Evolutionary conservation across 2,329 filamentous ascomycete genomes (phyloP).

Genomic region (Epicoccum sorghinum): DNA sequence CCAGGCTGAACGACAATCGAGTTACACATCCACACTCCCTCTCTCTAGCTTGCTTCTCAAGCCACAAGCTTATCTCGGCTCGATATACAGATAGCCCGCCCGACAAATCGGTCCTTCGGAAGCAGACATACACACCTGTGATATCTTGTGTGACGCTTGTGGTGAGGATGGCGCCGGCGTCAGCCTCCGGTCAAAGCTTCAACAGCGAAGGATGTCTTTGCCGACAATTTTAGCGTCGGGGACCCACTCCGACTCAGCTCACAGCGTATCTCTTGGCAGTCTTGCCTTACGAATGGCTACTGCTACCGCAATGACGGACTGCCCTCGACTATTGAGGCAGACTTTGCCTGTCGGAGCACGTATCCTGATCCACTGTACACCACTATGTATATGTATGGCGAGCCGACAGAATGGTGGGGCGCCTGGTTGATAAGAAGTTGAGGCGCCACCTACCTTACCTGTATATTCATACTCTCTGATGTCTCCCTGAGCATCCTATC

Average conservation of each 20-base stretch:
- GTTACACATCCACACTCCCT: neutral
- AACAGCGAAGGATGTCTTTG: too few relatives aligned
- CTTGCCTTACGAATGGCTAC: neutral
- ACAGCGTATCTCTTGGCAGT: neutral
- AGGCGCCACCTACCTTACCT: neutral
- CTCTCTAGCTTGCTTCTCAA: neutral
- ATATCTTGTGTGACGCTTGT: neutral
- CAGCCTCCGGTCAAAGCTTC: too few relatives aligned
- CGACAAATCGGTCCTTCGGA: neutral
- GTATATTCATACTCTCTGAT: neutral
- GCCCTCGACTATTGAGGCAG: neutral
- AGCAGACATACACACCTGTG: neutral
- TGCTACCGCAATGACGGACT: neutral
- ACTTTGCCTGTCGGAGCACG: neutral
- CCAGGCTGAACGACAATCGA: too few relatives aligned
- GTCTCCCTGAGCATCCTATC: neutral
- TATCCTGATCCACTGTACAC: neutral
- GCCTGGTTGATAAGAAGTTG: conserved; percentile 1
- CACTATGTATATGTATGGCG: neutral
- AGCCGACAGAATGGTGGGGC: neutral
- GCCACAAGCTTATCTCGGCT: neutral
- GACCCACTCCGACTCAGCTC: conserved; percentile 5
- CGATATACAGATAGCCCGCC: neutral
- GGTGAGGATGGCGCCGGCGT: too few relatives aligned
- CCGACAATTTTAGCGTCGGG: neutral